These are phyloP conservation scores for Trametes cubensis DNA, from an alignment of 768 basidiomycete genomes.

Conservation along the genomic window DNA sequence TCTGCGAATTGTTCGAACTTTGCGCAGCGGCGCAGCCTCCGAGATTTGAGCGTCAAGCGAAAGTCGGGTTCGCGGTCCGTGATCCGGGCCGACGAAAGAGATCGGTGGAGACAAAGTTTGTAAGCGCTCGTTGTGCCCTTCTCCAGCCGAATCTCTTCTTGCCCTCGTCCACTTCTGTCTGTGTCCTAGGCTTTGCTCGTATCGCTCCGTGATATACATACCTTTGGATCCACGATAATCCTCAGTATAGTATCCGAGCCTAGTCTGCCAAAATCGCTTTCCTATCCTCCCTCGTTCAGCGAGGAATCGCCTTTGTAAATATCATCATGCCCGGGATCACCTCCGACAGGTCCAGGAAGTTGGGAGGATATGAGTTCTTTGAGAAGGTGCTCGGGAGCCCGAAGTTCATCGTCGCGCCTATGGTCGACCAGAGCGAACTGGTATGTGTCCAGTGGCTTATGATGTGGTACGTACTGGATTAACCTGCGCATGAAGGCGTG, in stretches of 20 bases:
- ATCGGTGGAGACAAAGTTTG: slow-evolving; percentile 9
- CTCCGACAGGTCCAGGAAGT: slow-evolving; percentile 39
- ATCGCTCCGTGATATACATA: background rate
- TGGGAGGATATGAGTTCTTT: slow-evolving; percentile 85
- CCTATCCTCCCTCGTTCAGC: slow-evolving; percentile 7
- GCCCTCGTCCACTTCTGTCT: background rate
- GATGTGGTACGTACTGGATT: background rate
- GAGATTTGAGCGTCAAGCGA: no score
- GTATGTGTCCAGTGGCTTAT: slow-evolving; percentile 48
- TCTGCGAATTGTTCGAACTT: background rate
- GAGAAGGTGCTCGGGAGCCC: slow-evolving; percentile 77
- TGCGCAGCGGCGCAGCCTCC: no score
- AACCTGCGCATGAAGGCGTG: slow-evolving; percentile 64
- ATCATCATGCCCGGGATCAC: slow-evolving; percentile 22
- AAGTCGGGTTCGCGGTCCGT: background rate
- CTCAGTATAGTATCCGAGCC: background rate
- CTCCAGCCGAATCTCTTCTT: background rate
- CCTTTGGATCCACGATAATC: background rate
- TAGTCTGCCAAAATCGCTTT: slow-evolving; percentile 10
- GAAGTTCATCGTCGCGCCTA: slow-evolving; percentile 91
- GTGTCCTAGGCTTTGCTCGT: background rate
- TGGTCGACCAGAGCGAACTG: slow-evolving; percentile 98
- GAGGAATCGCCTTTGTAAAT: slow-evolving; percentile 21
- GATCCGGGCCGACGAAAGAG: slow-evolving; percentile 1
- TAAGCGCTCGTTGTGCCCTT: slow-evolving; percentile 2